Percentiles rank a stretch among this genome's conserved stretches.
Evolutionary conservation across 371 early-diverging fungal genomes (phyloP).

Genomic region (Mortierella sp.): DNA sequence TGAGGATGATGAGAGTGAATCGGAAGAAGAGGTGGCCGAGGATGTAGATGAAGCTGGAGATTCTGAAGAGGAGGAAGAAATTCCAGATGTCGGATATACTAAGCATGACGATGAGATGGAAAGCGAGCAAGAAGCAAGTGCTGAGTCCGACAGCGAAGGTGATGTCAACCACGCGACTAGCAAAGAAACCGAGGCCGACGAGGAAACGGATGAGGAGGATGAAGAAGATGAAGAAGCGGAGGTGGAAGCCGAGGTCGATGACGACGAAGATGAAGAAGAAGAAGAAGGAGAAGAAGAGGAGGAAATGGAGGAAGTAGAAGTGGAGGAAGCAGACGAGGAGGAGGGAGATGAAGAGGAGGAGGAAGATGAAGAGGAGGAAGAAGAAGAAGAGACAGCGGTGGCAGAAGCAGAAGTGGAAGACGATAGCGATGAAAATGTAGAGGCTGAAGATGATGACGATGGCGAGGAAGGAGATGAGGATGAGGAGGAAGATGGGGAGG

Average conservation of each 20-base stretch:
- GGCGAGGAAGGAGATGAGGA: neutral
- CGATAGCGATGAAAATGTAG: neutral
- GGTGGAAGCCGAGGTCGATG: conserved; percentile 10
- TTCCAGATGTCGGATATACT: neutral
- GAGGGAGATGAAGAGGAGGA: conserved; percentile 2
- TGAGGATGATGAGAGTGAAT: conserved; percentile 9
- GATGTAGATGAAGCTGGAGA: neutral
- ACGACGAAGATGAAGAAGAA: conserved; percentile 8
- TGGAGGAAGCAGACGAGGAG: neutral
- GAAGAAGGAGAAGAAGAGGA: conserved; percentile 8
- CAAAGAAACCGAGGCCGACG: neutral
- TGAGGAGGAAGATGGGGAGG: neutral
- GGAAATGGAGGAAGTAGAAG: neutral
- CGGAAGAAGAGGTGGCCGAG: conserved; percentile 3
- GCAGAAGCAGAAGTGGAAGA: neutral
- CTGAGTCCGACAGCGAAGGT: neutral
- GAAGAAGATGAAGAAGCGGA: conserved; percentile 17
- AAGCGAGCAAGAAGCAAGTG: conserved; percentile 7
- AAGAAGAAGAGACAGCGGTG: neutral
- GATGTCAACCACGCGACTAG: neutral
- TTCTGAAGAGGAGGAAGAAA: conserved; percentile 6
- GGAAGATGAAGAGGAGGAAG: neutral
- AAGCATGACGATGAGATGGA: neutral
- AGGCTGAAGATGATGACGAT: conserved; percentile 4
- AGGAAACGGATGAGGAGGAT: neutral